These are phyloP conservation scores for Zhuliangozyma parablackwelliae DNA, from an alignment of 1,139 yeast species.

Conservation along the genomic window DNA sequence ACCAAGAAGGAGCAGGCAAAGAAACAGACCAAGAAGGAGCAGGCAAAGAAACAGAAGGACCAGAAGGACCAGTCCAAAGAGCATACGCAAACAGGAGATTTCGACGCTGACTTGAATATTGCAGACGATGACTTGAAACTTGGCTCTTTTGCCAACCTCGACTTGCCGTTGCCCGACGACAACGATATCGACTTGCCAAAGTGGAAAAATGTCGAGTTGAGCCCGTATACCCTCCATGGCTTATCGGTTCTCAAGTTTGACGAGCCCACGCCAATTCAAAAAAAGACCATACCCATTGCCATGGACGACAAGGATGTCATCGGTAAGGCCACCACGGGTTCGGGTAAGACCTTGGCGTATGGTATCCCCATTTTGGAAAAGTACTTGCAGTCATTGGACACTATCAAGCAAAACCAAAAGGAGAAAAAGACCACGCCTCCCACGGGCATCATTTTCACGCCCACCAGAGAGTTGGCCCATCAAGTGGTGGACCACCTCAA, in stretches of 20 bases:
- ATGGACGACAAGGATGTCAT: conserved; percentile 72
- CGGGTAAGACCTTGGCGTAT: conserved; percentile 95
- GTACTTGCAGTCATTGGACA: conserved; percentile 29
- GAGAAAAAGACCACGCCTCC: conserved; percentile 40
- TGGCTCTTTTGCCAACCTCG: conserved; percentile 21
- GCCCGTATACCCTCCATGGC: conserved; percentile 56
- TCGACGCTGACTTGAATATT: conserved; percentile 12
- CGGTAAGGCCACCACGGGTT: conserved; percentile 97
- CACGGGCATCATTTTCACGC: conserved; percentile 80
- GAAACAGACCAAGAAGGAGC: conserved; percentile 7
- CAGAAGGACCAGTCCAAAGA: conserved; percentile 4
- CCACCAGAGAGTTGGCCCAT: conserved; percentile 94
- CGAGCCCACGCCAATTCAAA: conserved; percentile 82
- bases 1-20: no score
- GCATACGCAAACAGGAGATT: conserved; percentile 13
- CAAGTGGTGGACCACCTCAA: conserved; percentile 84
- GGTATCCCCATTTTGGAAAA: conserved; percentile 90
- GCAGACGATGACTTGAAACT: conserved; percentile 14
- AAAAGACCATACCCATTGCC: conserved; percentile 70
- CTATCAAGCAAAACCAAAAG: conserved; percentile 19
- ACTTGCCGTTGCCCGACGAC: conserved; percentile 36
- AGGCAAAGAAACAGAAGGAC: no score
- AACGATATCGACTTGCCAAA: conserved; percentile 47
- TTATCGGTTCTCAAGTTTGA: conserved; percentile 54
- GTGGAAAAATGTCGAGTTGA: conserved; percentile 49